phyloP scores from a whole-genome alignment of 768 basidiomycete species.

The Macrolepiota dolichaula region DNA sequence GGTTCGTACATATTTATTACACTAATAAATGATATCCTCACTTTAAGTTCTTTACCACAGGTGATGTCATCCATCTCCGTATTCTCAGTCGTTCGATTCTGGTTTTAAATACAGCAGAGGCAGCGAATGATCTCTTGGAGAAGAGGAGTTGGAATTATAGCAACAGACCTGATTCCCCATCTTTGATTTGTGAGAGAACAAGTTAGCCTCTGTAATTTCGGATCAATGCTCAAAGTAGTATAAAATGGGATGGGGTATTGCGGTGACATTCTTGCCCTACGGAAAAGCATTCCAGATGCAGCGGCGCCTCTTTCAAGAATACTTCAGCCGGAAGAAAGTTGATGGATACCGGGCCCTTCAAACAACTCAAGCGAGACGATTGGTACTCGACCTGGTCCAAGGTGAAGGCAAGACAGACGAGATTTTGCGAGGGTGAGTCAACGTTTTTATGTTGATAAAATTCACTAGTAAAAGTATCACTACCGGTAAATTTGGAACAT shows the following conservation, averaged over 20 bases:
- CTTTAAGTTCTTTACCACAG: not conserved
- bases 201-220: not conserved
- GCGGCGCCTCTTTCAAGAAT: slow-evolving; percentile 2
- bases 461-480: not conserved
- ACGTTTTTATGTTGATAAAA: not conserved
- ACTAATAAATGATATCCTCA: not conserved
- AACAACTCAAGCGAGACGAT: not conserved
- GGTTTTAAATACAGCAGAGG: slow-evolving; percentile 13
- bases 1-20: not conserved
- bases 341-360: not conserved
- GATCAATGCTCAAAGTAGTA: too few relatives aligned
- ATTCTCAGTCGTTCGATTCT: slow-evolving; percentile 9
- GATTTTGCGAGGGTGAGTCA: not conserved
- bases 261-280: not conserved
- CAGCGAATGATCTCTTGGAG: slow-evolving; percentile 17
- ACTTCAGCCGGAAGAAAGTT: not conserved
- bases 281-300: slow-evolving; percentile 6
- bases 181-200: not conserved
- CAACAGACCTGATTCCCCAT: not conserved
- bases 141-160: slow-evolving; percentile 17
- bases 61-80: slow-evolving; percentile 5
- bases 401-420: not conserved
- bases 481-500: not conserved
- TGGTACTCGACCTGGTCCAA: not conserved
- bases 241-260: not conserved